Evolutionary conservation across 768 basidiomycete genomes (phyloP), one percentile per base, ranked within the genome.

Genomic region (Dioszegia crocea): DNA sequence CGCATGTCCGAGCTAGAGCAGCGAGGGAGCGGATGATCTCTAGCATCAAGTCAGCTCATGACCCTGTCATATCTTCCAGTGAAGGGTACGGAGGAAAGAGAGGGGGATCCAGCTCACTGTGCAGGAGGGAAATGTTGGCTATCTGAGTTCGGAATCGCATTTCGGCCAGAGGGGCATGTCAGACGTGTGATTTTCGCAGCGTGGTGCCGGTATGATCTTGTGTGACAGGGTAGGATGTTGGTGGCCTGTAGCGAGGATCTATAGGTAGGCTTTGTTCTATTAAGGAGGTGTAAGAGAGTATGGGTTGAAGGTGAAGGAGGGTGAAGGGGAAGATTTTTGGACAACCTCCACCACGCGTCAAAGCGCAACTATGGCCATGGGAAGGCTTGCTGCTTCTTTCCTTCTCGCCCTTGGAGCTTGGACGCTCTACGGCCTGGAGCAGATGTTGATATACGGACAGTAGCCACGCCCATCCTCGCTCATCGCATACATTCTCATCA

Each of bases 71-170:
- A 44, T 44, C 54, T 8, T 10, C 26, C 46, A 10, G 17, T 29
- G 17, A 17, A 9, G 36, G 17, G 36, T 38, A 17, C 17, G 17
- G 10, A 17, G 17, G 36, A n/a, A 6, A 46, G 29, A 5, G 24
- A 31, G 48, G 46, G 26, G 46, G 14, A 3, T n/a, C n/a, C n/a
- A n/a, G 55, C 65, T 66, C 33, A 72, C 75, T 73, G 50, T 69
- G 65, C 30, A 76, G 60, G 2, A 76, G 54, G 21, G 59, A 46
- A 19, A 71, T 65, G 53, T 76, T 75, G 29, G 56, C 55, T 27
- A 76, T 70, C 14, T 67, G 59, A 9, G 75, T 75, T 48, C 75
- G 54, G 64, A 76, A 76, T 27, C 75, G 59, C 75, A 76, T 76
- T 17, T 11, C 40, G 38, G 49, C 49, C 24, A 27, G 12, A 26